Evolutionary conservation across 2,329 filamentous ascomycete genomes (phyloP), one percentile per base, ranked within the genome.

Genomic region (Trichoderma atrobrunneum): DNA sequence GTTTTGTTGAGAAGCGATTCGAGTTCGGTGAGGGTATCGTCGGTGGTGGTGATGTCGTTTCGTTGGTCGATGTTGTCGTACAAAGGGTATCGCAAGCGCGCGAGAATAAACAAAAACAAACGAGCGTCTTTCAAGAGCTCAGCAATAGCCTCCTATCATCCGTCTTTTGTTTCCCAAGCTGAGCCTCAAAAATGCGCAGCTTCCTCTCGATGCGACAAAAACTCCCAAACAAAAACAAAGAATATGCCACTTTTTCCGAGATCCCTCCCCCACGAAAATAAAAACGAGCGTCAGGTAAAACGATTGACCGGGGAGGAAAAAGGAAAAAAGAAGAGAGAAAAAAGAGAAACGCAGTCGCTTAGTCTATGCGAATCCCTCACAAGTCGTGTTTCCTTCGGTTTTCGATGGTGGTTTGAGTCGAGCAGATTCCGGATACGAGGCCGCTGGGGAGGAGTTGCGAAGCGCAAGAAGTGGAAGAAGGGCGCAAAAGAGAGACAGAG

Each of bases 211-310:
- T 59, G 64, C 64, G 54, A 67, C 64, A 43, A 14, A 34, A 28
- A 32, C 8, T 7, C 39, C 39, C 24, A 32, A 30, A 32, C 28
- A 16, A 28, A 57, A 28, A 59, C 54, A 59, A 7, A 14, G 0
- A 67, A 56, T 34, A 67, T 56, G 32, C 51, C 57, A 51, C 39
- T 34, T 26, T 69, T 24, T 62, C 14, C 34, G 48, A 24, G 16
- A 54, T 59, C 51, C 32, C 24, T 48, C 57, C 59, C 39, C 67
- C 30, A 51, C 67, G n/a, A 32, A 30, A 39, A 10, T 51, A 59
- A 59, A 56, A 66, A 68, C 66, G 66, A 69, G 56, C 21, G 66
- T 69, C 66, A 21, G 51, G 39, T 28, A 26, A 71, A 71, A 51
- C 70, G 70, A 71, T 54, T 56, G 67, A 70, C 32, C 21, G 28